These are phyloP conservation scores for Penstemon newberryi DNA, from an alignment of 257 asterid genomes.

Conservation along the genomic window DNA sequence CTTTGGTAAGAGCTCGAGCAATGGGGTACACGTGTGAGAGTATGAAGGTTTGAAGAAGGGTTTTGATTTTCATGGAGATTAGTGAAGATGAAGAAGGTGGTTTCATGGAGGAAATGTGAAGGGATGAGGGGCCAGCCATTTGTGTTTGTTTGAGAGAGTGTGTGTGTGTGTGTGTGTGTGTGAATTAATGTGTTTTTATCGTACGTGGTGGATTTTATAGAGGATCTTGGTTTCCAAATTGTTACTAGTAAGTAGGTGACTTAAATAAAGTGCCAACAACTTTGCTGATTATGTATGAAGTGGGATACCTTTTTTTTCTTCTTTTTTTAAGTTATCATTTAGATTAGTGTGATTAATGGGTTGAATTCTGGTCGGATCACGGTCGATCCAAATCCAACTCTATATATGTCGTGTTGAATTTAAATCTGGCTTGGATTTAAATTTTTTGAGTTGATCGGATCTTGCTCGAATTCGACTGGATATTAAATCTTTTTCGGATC, in stretches of 20 bases:
- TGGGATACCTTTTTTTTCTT: conserved; percentile 36
- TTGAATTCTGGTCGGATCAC: too few species aligned
- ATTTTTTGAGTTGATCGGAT: too few species aligned
- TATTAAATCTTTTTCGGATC: too few species aligned
- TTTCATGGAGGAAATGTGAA: conserved; percentile 49
- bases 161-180: conserved; percentile 20
- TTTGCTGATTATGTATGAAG: conserved; percentile 40
- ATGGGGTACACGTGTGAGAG: conserved; percentile 62
- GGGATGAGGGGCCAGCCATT: conserved; percentile 43
- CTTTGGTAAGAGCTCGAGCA: conserved; percentile 40
- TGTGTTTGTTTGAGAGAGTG: conserved; percentile 11
- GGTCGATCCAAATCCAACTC: too few species aligned
- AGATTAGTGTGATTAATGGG: conserved; percentile 12
- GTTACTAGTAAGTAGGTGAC: conserved; percentile 53
- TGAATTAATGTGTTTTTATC: conserved; percentile 29
- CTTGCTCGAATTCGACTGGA: too few species aligned
- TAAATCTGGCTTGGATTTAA: too few species aligned
- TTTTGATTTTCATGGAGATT: conserved; percentile 49
- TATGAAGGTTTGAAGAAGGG: conserved; percentile 58
- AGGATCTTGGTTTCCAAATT: conserved; percentile 56
- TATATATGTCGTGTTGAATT: too few species aligned
- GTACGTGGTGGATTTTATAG: conserved; percentile 48
- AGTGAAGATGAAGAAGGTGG: conserved; percentile 43
- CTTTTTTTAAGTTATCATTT: not conserved
- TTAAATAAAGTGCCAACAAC: conserved; percentile 65